Evolutionary conservation across 2,329 filamentous ascomycete genomes (phyloP).

Genomic region (Aplosporella prunicola): DNA sequence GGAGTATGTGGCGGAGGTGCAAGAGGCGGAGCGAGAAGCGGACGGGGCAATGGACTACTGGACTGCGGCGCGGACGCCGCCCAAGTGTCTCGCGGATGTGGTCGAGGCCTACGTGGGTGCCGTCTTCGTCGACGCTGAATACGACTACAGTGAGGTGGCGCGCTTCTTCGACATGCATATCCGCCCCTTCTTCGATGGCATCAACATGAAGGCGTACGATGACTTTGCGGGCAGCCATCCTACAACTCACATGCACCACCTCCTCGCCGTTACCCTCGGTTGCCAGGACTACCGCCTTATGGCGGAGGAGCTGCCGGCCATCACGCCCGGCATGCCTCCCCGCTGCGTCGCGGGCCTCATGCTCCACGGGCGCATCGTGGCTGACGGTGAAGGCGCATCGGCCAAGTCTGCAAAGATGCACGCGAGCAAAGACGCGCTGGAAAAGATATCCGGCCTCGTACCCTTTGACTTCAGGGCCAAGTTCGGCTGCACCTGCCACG

Average conservation of each 20-base stretch:
- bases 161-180: constrained; percentile 69
- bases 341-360: constrained; percentile 61
- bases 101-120: constrained; percentile 85
- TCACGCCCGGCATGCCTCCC: constrained; percentile 35
- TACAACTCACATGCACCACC: constrained; percentile 57
- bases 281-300: constrained; percentile 51
- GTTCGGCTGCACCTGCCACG: constrained; percentile 55
- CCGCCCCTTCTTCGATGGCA: constrained; percentile 64
- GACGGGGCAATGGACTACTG: constrained; percentile 26
- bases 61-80: constrained; percentile 45
- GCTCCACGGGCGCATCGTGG: constrained; percentile 63
- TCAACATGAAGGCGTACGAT: constrained; percentile 85
- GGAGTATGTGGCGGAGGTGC: constrained; percentile 49
- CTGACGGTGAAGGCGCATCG: constrained; percentile 51
- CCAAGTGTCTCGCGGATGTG: constrained; percentile 75
- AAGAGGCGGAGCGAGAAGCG: constrained; percentile 41
- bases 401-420: constrained; percentile 63
- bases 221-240: constrained; percentile 80
- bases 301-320: constrained; percentile 29
- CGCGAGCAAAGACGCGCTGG: constrained; percentile 52
- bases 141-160: constrained; percentile 64
- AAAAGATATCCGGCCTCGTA: constrained; percentile 40
- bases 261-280: constrained; percentile 54
- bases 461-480: constrained; percentile 49
- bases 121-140: constrained; percentile 80